A percentile compares a stretch with the other conserved stretches of the same genome.
phyloP scores from a whole-genome alignment of 2,329 filamentous ascomycete genomes.

The Coleophoma eucalyptorum region DNA sequence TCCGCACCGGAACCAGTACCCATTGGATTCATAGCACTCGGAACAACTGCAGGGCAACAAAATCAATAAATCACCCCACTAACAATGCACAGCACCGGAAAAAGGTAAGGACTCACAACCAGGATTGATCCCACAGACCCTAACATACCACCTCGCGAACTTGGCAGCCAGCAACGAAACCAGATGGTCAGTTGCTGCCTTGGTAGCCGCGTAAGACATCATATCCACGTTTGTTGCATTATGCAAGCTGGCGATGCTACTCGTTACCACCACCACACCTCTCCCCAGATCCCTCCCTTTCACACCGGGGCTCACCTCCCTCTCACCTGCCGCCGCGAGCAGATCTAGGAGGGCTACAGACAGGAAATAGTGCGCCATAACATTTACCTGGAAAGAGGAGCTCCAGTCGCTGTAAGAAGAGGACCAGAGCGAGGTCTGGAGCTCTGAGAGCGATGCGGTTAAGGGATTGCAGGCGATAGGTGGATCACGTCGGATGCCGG shows the following conservation, averaged over 20 bases:
- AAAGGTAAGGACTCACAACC: conserved; percentile 30
- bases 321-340: conserved; percentile 33
- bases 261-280: conserved; percentile 43
- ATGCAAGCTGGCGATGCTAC: conserved; percentile 48
- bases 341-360: conserved; percentile 41
- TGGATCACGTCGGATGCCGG: conserved; percentile 43
- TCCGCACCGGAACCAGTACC: conserved; percentile 30
- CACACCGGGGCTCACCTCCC: conserved; percentile 19
- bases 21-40: conserved; percentile 40
- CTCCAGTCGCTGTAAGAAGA: conserved; percentile 37
- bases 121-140: conserved; percentile 40
- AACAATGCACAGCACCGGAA: background rate
- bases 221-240: conserved; percentile 48
- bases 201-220: conserved; percentile 46
- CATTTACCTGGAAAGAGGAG: conserved; percentile 42
- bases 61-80: background rate
- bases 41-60: conserved; percentile 29
- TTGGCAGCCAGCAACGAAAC: conserved; percentile 44
- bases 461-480: conserved; percentile 38
- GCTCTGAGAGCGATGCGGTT: conserved; percentile 33
- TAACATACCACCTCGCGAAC: conserved; percentile 38
- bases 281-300: conserved; percentile 34
- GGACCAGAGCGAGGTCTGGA: conserved; percentile 45
- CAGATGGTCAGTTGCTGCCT: conserved; percentile 48
- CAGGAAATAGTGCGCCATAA: conserved; percentile 45